These are phyloP conservation scores for Plectosphaerella sp. DNA, from an alignment of 2,329 filamentous ascomycete species.

Conservation along the genomic window DNA sequence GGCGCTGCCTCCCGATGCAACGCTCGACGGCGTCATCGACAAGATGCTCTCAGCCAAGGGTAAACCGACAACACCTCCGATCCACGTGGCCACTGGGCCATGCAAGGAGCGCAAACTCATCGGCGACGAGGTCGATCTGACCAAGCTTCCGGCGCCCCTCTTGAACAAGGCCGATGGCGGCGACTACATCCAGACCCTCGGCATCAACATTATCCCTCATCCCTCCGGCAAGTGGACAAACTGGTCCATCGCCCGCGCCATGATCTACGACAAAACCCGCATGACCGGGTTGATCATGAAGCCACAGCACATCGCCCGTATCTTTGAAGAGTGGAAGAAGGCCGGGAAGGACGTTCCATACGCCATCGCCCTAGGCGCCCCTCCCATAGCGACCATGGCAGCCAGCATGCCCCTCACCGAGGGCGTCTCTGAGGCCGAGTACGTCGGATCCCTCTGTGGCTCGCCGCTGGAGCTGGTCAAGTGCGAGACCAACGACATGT, in stretches of 20 bases:
- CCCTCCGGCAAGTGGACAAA: conserved; percentile 36
- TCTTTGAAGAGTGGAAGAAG: conserved; percentile 41
- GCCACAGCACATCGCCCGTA: conserved; percentile 42
- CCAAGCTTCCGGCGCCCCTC: conserved; percentile 31
- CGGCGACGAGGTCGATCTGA: conserved; percentile 36
- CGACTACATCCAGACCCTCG: conserved; percentile 45
- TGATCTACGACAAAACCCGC: conserved; percentile 38
- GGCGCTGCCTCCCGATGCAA: conserved; percentile 30
- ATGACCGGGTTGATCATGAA: conserved; percentile 35
- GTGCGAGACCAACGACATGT: conserved; percentile 44
- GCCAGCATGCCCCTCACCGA: conserved; percentile 43
- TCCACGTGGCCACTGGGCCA: conserved; percentile 27
- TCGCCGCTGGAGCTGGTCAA: conserved; percentile 41
- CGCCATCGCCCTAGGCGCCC: conserved; percentile 42
- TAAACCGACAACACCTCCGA: not conserved
- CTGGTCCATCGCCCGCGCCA: conserved; percentile 39
- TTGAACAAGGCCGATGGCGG: conserved; percentile 42
- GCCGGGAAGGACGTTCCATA: conserved; percentile 37
- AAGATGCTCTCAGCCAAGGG: conserved; percentile 26
- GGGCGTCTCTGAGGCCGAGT: conserved; percentile 41
- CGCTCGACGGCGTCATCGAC: conserved; percentile 12
- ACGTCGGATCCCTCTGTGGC: conserved; percentile 42
- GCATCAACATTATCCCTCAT: conserved; percentile 42
- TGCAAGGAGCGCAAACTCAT: conserved; percentile 36
- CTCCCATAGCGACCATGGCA: conserved; percentile 44